These are phyloP conservation scores for Dillenia suffruticosa DNA, from an alignment of 164 flowering plant species.

Conservation along the genomic window DNA sequence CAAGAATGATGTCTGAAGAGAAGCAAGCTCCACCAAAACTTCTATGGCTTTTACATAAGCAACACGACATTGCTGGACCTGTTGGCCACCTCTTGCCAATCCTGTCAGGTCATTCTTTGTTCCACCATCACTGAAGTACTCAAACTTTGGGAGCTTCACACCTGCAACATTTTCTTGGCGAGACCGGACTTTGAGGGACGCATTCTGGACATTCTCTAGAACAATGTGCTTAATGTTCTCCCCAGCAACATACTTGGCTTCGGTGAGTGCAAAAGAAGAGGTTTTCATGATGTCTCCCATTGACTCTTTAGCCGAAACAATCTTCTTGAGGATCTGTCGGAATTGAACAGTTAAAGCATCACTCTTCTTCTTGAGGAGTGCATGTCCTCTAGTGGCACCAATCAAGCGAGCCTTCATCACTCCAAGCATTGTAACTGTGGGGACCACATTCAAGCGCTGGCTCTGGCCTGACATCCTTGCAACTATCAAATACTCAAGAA, in stretches of 20 bases:
- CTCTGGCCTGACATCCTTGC: slow-evolving; percentile 79
- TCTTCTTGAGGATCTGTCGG: slow-evolving; percentile 82
- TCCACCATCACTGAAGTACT: slow-evolving; percentile 80
- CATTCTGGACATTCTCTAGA: slow-evolving; percentile 78
- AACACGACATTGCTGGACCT: slow-evolving; percentile 74
- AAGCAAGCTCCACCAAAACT: slow-evolving; percentile 93
- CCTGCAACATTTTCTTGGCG: slow-evolving; percentile 88
- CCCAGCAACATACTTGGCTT: slow-evolving; percentile 94
- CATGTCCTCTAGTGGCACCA: slow-evolving; percentile 97
- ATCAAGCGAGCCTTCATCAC: slow-evolving; percentile 83
- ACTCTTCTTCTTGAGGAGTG: slow-evolving; percentile 94
- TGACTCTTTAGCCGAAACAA: slow-evolving; percentile 79
- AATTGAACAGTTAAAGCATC: slow-evolving; percentile 94
- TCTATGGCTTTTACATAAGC: slow-evolving; percentile 88
- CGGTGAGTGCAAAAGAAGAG: slow-evolving; percentile 84
- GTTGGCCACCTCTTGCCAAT: slow-evolving; percentile 94
- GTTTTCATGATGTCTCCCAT: slow-evolving; percentile 92
- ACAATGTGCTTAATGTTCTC: slow-evolving; percentile 86
- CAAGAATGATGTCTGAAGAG: slow-evolving; percentile 88
- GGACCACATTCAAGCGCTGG: slow-evolving; percentile 87
- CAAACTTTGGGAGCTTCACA: slow-evolving; percentile 90
- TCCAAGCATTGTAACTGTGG: slow-evolving; percentile 92
- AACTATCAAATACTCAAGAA: background rate
- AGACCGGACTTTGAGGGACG: slow-evolving; percentile 75
- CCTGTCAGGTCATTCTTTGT: slow-evolving; percentile 91